phyloP scores from a whole-genome alignment of 2,329 filamentous ascomycete species.

The Fusarium domesticum region DNA sequence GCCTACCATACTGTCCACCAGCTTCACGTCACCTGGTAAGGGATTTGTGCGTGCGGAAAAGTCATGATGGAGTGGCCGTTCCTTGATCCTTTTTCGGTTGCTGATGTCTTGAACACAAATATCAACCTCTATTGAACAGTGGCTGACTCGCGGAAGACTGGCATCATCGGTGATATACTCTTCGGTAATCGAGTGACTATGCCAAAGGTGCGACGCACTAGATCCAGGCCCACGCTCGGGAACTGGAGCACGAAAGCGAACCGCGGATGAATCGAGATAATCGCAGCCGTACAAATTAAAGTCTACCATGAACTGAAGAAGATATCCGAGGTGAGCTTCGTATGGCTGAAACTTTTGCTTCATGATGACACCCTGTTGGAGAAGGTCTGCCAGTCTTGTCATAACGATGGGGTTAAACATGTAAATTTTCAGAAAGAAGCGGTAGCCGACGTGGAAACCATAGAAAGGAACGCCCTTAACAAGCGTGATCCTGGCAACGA shows the following conservation, averaged over 20 bases:
- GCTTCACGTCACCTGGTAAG: slow-evolving; percentile 65
- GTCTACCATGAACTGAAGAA: slow-evolving; percentile 97
- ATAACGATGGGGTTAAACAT: slow-evolving; percentile 84
- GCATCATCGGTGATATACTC: slow-evolving; percentile 52
- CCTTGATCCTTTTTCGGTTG: slow-evolving; percentile 72
- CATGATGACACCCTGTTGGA: slow-evolving; percentile 85
- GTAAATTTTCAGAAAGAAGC: slow-evolving; percentile 90
- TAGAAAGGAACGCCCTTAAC: slow-evolving; percentile 96
- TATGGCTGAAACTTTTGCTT: slow-evolving; percentile 83
- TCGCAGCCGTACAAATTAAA: slow-evolving; percentile 96
- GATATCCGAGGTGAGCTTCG: slow-evolving; percentile 88
- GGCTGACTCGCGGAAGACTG: slow-evolving; percentile 71
- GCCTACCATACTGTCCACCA: slow-evolving; percentile 91
- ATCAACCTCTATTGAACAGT: slow-evolving; percentile 88
- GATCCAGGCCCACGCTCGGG: slow-evolving; percentile 63
- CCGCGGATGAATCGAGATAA: slow-evolving; percentile 71
- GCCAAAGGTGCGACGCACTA: slow-evolving; percentile 70
- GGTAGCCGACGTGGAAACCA: slow-evolving; percentile 90
- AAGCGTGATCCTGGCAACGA: slow-evolving; percentile 85
- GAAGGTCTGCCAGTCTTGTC: slow-evolving; percentile 80
- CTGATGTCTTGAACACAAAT: slow-evolving; percentile 83
- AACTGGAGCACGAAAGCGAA: slow-evolving; percentile 71
- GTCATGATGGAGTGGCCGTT: slow-evolving; percentile 80
- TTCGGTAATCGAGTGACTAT: slow-evolving; percentile 66
- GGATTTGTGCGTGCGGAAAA: slow-evolving; percentile 72